phyloP scores from a whole-genome alignment of 2,329 filamentous ascomycete species.

The Pseudofabraea citricarpa region DNA sequence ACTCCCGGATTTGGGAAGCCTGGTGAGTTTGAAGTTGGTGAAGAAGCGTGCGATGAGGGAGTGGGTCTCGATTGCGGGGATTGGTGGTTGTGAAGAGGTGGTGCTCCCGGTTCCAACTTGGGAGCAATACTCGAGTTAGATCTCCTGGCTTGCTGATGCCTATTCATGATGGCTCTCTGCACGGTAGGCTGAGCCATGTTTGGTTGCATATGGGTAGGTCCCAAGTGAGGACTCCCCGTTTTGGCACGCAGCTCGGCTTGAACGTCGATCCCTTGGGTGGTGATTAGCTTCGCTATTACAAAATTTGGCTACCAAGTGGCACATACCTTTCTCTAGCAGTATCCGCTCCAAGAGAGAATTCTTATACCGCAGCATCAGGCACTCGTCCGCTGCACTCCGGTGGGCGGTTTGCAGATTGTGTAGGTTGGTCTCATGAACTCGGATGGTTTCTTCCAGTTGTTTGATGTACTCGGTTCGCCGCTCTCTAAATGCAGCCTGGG shows the following conservation, averaged over 20 bases:
- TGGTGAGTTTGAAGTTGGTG: slow-evolving; percentile 60
- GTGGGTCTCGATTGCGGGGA: slow-evolving; percentile 77
- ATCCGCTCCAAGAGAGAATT: slow-evolving; percentile 95
- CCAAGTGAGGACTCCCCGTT: slow-evolving; percentile 79
- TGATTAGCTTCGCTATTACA: background rate
- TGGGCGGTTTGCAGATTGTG: slow-evolving; percentile 92
- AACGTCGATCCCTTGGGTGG: slow-evolving; percentile 78
- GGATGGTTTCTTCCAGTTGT: slow-evolving; percentile 95
- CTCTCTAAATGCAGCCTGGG: slow-evolving; percentile 95
- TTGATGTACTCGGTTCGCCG: slow-evolving; percentile 98
- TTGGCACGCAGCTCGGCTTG: slow-evolving; percentile 93
- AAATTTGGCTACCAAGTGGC: background rate
- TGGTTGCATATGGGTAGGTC: slow-evolving; percentile 62
- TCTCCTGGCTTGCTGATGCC: slow-evolving; percentile 65
- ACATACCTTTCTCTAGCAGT: slow-evolving; percentile 84
- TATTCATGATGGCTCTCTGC: slow-evolving; percentile 75
- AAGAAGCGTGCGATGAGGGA: slow-evolving; percentile 72
- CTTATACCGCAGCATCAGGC: slow-evolving; percentile 96
- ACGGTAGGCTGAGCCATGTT: slow-evolving; percentile 70
- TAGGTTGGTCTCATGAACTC: slow-evolving; percentile 90
- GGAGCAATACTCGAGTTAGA: slow-evolving; percentile 72
- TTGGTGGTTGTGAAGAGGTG: slow-evolving; percentile 38
- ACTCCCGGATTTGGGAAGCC: slow-evolving; percentile 55
- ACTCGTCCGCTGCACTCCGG: slow-evolving; percentile 91
- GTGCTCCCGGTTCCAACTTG: slow-evolving; percentile 57